Conservation (phyloP, 1,139 yeast genomes). For the Geotrichum klebahnii region DNA sequence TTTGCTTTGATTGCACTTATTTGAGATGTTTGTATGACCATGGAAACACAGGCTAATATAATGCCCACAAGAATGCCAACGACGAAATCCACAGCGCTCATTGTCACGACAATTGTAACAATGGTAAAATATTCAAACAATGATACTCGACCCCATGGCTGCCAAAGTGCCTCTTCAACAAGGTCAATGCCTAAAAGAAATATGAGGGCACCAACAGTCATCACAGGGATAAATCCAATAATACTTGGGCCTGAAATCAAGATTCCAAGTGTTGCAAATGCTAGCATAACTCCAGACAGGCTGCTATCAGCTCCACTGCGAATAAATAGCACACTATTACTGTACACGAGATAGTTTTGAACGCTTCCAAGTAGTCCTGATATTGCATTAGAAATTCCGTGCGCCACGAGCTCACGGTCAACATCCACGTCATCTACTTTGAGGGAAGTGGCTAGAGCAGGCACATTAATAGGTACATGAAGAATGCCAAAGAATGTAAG, state of each 20-base stretch:
- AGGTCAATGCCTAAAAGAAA: constrained; percentile 87
- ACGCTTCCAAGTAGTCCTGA: constrained; percentile 84
- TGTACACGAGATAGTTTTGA: constrained; percentile 89
- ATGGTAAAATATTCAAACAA: constrained; percentile 80
- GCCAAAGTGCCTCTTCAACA: constrained; percentile 79
- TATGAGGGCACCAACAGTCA: constrained; percentile 91
- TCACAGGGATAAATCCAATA: constrained; percentile 90
- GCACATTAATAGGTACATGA: constrained; percentile 96
- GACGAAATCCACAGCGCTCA: constrained; percentile 96
- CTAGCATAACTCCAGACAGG: constrained; percentile 80
- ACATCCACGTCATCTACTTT: constrained; percentile 79
- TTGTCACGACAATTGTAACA: constrained; percentile 74
- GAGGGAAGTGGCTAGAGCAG: constrained; percentile 88
- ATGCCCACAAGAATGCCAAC: constrained; percentile 89
- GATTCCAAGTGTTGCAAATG: constrained; percentile 70
- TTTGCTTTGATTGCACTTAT: constrained; percentile 77
- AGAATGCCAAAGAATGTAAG: constrained; percentile 90
- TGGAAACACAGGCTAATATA: constrained; percentile 82
- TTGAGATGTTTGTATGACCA: constrained; percentile 85
- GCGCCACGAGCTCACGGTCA: constrained; percentile 89
- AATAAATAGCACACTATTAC: constrained; percentile 85
- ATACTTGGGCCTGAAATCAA: constrained; percentile 88
- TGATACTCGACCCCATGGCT: constrained; percentile 73
- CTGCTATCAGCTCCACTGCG: constrained; percentile 92
- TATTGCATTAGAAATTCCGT: constrained; percentile 81